Conservation (phyloP, 805 yeast species). For the Saccharomycopsis guyanensis region DNA sequence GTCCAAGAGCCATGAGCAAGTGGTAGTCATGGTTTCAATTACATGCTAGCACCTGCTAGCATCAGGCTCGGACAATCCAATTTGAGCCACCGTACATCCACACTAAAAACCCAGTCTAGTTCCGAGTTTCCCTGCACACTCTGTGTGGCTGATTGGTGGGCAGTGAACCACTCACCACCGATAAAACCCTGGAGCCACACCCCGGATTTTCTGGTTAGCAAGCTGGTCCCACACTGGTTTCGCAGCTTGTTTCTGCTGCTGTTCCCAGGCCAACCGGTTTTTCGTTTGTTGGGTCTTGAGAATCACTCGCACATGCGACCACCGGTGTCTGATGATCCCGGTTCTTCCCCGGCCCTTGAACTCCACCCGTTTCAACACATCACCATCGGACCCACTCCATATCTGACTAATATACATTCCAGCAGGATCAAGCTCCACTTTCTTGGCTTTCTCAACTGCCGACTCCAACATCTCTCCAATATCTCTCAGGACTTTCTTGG, state of each 20-base stretch:
- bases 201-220: slow-evolving; percentile 39
- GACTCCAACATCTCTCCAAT: slow-evolving; percentile 65
- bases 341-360: slow-evolving; percentile 85
- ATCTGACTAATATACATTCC: slow-evolving; percentile 67
- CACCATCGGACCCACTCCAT: slow-evolving; percentile 91
- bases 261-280: slow-evolving; percentile 53
- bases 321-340: slow-evolving; percentile 70
- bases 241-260: slow-evolving; percentile 36
- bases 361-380: slow-evolving; percentile 62
- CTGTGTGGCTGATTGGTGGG: no score
- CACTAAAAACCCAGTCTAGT: no score
- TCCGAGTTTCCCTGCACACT: no score
- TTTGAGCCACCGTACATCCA: no score
- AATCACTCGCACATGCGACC: slow-evolving; percentile 73
- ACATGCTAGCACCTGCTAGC: no score
- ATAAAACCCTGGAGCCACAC: slow-evolving; percentile 43
- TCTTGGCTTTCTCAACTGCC: slow-evolving; percentile 63
- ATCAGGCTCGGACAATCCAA: no score
- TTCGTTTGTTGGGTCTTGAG: slow-evolving; percentile 61
- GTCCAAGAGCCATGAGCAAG: no score
- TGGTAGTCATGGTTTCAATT: no score
- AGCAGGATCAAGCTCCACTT: slow-evolving; percentile 49
- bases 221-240: slow-evolving; percentile 40
- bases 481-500: slow-evolving; percentile 72
- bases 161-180: slow-evolving; percentile 55